Percentiles rank a stretch among this genome's conserved stretches.
These are phyloP conservation scores for Penicillium coprophilum DNA, from an alignment of 495 filamentous ascomycete species.

Conservation along the genomic window DNA sequence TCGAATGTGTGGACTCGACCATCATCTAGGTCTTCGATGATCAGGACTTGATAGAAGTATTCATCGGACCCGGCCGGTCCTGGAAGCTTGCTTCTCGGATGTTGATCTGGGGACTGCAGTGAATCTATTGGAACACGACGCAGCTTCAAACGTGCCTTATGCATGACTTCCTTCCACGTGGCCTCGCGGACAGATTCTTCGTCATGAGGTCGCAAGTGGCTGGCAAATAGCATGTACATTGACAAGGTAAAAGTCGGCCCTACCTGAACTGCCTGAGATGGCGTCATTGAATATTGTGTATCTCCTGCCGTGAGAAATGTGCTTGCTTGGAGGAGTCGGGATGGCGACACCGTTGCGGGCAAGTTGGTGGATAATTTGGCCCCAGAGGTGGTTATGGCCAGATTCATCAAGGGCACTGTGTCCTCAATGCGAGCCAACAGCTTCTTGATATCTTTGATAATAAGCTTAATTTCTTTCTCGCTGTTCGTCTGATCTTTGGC, in stretches of 20 bases:
- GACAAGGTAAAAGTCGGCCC: conserved; percentile 87
- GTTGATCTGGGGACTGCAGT: conserved; percentile 24
- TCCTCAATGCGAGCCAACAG: conserved; percentile 83
- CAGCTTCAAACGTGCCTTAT: conserved; percentile 86
- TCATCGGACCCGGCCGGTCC: conserved; percentile 58
- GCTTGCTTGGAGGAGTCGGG: conserved; percentile 88
- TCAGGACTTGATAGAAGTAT: conserved; percentile 84
- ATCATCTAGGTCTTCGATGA: conserved; percentile 93
- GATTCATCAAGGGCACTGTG: conserved; percentile 87
- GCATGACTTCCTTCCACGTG: conserved; percentile 97
- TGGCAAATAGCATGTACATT: conserved; percentile 93
- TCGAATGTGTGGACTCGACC: conserved; percentile 83
- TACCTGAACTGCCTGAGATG: conserved; percentile 70
- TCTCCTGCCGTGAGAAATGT: conserved; percentile 89
- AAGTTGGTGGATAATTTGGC: conserved; percentile 77
- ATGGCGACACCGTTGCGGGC: conserved; percentile 83
- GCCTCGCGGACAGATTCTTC: conserved; percentile 67
- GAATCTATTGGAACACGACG: conserved; percentile 55
- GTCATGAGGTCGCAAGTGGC: conserved; percentile 67
- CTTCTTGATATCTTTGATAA: conserved; percentile 73
- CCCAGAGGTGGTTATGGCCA: conserved; percentile 95
- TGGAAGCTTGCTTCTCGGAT: conserved; percentile 36
- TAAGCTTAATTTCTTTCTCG: conserved; percentile 62
- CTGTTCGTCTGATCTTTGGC: conserved; percentile 48
- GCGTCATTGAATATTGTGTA: conserved; percentile 70